Percentiles rank a stretch among this genome's conserved stretches.
These are phyloP conservation scores for Elongisporangium senticosum DNA, from an alignment of 352 stramenopile genomes.

Conservation along the genomic window DNA sequence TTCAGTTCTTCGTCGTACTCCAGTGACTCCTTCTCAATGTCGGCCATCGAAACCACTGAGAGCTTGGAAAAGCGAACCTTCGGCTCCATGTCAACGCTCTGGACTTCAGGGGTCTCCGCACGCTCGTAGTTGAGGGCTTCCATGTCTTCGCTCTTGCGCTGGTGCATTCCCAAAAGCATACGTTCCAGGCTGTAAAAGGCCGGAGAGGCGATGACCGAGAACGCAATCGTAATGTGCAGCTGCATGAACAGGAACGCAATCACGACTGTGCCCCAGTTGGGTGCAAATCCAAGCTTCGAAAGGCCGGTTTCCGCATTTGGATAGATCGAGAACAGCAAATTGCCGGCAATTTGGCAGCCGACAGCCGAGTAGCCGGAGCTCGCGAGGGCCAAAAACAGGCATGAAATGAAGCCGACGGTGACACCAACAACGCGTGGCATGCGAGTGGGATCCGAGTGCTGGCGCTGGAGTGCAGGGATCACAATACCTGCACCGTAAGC, in stretches of 20 bases:
- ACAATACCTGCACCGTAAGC: slow-evolving; percentile 35
- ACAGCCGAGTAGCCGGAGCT: slow-evolving; percentile 25
- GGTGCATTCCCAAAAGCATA: slow-evolving; percentile 44
- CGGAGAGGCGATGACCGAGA: slow-evolving; percentile 30
- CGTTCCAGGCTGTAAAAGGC: slow-evolving; percentile 39
- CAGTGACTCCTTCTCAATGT: slow-evolving; percentile 19
- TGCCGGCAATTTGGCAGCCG: slow-evolving; percentile 29
- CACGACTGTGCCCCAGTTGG: slow-evolving; percentile 24
- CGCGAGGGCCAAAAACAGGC: slow-evolving; percentile 26
- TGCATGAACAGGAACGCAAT: slow-evolving; percentile 35
- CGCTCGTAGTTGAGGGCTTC: slow-evolving; percentile 9
- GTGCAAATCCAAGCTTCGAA: slow-evolving; percentile 29
- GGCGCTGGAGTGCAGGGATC: slow-evolving; percentile 11
- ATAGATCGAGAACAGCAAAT: slow-evolving; percentile 19
- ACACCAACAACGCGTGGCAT: slow-evolving; percentile 33
- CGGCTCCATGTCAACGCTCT: not conserved
- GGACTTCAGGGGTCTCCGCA: not conserved
- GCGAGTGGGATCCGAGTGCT: slow-evolving; percentile 16
- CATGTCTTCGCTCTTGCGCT: slow-evolving; percentile 25
- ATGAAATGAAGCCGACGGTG: slow-evolving; percentile 28
- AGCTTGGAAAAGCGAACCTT: slow-evolving; percentile 10
- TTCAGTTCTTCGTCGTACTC: slow-evolving; percentile 24
- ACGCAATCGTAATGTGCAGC: slow-evolving; percentile 24
- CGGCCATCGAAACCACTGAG: slow-evolving; percentile 19
- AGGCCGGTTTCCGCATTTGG: slow-evolving; percentile 8